Conservation (phyloP, 352 stramenopile genomes). For the Elongisporangium senticosum region DNA sequence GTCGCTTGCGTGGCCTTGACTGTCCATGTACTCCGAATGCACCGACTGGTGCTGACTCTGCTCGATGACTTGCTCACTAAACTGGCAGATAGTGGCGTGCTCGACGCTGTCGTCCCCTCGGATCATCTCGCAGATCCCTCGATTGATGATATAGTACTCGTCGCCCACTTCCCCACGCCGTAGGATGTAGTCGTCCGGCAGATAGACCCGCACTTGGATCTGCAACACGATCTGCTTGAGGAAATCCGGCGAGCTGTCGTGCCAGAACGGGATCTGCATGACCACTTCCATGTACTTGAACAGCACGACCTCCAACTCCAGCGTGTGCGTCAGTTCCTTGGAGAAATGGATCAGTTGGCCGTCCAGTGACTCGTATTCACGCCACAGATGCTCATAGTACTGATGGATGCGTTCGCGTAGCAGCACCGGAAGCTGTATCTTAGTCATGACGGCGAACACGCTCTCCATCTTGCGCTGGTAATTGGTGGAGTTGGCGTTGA, state of each 20-base stretch:
- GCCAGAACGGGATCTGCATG: conserved; percentile 55
- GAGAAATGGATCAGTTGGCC: conserved; percentile 45
- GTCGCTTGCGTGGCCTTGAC: too few relatives aligned
- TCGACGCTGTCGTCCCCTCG: conserved; percentile 20
- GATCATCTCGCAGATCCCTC: conserved; percentile 42
- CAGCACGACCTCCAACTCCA: conserved; percentile 52
- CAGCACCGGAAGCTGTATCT: conserved; percentile 36
- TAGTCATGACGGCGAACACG: conserved; percentile 47
- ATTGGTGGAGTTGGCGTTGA: conserved; percentile 40
- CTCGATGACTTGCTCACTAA: background rate
- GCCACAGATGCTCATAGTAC: conserved; percentile 66
- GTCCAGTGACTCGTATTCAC: conserved; percentile 62
- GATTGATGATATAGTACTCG: conserved; percentile 72
- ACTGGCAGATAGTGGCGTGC: conserved; percentile 9
- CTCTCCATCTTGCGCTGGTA: conserved; percentile 69
- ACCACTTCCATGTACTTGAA: conserved; percentile 75
- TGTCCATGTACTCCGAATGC: too few relatives aligned
- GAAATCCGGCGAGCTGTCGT: conserved; percentile 51
- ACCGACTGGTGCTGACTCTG: too few relatives aligned
- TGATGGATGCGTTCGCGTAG: conserved; percentile 58
- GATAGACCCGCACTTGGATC: conserved; percentile 58
- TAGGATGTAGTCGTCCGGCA: conserved; percentile 73
- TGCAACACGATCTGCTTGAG: conserved; percentile 56
- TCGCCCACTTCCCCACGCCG: conserved; percentile 45
- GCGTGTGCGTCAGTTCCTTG: conserved; percentile 38